Conservation (phyloP, 805 yeast species). For the Wickerhamiella sergipiensis region DNA sequence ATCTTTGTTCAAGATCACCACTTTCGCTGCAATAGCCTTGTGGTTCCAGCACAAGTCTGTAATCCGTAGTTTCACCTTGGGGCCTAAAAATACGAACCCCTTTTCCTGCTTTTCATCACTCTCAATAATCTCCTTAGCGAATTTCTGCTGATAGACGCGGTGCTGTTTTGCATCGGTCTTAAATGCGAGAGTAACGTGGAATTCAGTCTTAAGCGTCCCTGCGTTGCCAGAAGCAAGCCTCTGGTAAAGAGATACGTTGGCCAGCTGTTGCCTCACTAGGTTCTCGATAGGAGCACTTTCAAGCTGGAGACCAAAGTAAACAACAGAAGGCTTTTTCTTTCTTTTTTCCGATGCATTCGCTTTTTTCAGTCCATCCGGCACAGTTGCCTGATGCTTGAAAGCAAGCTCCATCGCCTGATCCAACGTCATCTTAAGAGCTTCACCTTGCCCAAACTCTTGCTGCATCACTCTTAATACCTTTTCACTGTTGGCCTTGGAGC, state of each 20-base stretch:
- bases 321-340: slow-evolving; percentile 4
- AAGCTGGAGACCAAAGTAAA: slow-evolving; percentile 34
- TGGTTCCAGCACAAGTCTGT: slow-evolving; percentile 36
- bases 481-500: slow-evolving; percentile 39
- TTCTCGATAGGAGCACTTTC: slow-evolving; percentile 7
- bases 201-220: slow-evolving; percentile 10
- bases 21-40: slow-evolving; percentile 41
- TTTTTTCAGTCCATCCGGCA: slow-evolving; percentile 21
- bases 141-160: neutral
- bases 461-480: slow-evolving; percentile 30
- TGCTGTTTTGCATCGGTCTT: slow-evolving; percentile 3
- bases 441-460: slow-evolving; percentile 27
- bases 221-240: slow-evolving; percentile 5
- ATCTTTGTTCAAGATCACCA: slow-evolving; percentile 22
- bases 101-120: neutral
- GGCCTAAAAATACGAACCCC: slow-evolving; percentile 3
- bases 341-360: slow-evolving; percentile 6
- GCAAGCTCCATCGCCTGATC: slow-evolving; percentile 39
- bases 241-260: slow-evolving; percentile 6
- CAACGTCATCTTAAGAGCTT: slow-evolving; percentile 20
- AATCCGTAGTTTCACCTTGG: slow-evolving; percentile 15
- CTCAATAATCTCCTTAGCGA: neutral
- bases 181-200: slow-evolving; percentile 25
- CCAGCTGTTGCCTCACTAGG: slow-evolving; percentile 16
- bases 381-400: slow-evolving; percentile 38